Evolutionary conservation across 2,329 filamentous ascomycete species (phyloP).

Genomic region (Alternaria brassicae): DNA sequence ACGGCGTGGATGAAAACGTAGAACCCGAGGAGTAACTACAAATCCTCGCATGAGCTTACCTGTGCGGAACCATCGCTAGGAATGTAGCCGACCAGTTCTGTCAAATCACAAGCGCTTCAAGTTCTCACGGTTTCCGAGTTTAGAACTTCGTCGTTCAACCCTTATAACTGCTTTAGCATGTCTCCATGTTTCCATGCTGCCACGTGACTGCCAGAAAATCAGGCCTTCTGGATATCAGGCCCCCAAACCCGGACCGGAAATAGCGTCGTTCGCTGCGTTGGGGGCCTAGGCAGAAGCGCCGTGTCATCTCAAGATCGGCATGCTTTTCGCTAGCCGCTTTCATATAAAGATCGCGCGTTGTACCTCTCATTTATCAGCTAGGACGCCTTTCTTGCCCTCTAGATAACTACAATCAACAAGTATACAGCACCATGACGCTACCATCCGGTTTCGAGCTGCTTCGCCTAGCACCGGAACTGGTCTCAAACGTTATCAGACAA

Average conservation of each 20-base stretch:
- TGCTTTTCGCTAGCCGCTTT: not conserved
- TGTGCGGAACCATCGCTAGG: not conserved
- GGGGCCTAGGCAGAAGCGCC: not conserved
- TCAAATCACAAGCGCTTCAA: not conserved
- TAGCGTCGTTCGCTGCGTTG: not conserved
- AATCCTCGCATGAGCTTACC: not conserved
- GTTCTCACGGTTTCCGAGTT: too few relatives aligned
- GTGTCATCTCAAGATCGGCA: not conserved
- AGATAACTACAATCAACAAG: not conserved
- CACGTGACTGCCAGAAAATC: too few relatives aligned
- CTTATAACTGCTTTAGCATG: not conserved
- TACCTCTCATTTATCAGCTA: not conserved
- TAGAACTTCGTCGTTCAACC: too few relatives aligned
- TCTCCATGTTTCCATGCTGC: not conserved
- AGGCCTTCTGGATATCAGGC: not conserved
- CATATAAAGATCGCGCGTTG: not conserved
- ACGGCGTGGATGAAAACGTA: conserved; percentile 59
- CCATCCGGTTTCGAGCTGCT: not conserved
- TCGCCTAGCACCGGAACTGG: not conserved
- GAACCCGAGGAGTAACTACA: conserved; percentile 51
- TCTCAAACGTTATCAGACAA: not conserved
- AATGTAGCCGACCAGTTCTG: not conserved
- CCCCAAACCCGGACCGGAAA: not conserved
- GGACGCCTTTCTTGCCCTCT: too few relatives aligned
- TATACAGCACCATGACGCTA: not conserved